These are phyloP conservation scores for Raddia guianensis DNA, from an alignment of 176 grass and related monocot species.

Conservation along the genomic window DNA sequence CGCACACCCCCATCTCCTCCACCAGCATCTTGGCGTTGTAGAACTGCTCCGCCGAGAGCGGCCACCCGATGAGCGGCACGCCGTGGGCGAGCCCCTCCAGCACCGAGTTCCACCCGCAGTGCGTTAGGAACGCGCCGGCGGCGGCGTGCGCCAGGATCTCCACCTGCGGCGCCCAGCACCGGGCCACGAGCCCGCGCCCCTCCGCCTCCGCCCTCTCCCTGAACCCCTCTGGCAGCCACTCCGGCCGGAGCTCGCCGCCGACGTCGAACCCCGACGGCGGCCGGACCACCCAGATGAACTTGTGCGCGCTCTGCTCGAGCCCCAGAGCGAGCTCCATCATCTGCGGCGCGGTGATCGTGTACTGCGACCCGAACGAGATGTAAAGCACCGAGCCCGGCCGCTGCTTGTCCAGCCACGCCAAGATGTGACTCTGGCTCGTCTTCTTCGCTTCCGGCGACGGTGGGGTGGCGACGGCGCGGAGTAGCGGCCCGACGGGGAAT, in stretches of 20 bases:
- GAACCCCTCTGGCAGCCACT: conserved; percentile 3
- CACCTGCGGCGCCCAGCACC: conserved; percentile 51
- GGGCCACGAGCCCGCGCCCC: conserved; percentile 2
- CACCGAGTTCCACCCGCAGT: conserved; percentile 55
- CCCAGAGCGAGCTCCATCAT: conserved; percentile 23
- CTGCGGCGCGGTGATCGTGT: conserved; percentile 12
- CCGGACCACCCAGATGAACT: conserved; percentile 46
- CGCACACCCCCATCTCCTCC: conserved; percentile 36
- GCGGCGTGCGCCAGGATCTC: conserved; percentile 30
- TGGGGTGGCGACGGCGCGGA: neutral
- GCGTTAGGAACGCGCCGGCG: conserved; percentile 45
- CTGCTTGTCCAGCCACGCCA: conserved; percentile 44
- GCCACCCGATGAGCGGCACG: conserved; percentile 35
- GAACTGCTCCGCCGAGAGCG: conserved; percentile 48
- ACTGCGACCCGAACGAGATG: conserved; percentile 51
- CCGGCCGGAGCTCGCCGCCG: neutral
- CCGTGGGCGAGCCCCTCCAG: conserved; percentile 38
- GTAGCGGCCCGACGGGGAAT: conserved; percentile 23
- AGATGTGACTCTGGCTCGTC: neutral
- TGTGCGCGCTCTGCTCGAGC: conserved; percentile 14
- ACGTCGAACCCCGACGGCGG: neutral
- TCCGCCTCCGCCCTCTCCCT: neutral
- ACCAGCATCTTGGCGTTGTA: conserved; percentile 42
- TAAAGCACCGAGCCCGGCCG: conserved; percentile 23
- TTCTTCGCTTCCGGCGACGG: too few species aligned